A percentile compares a stretch with the other conserved stretches of the same genome.
These are phyloP conservation scores for Collybia nuda DNA, from an alignment of 768 basidiomycete genomes.

Conservation along the genomic window DNA sequence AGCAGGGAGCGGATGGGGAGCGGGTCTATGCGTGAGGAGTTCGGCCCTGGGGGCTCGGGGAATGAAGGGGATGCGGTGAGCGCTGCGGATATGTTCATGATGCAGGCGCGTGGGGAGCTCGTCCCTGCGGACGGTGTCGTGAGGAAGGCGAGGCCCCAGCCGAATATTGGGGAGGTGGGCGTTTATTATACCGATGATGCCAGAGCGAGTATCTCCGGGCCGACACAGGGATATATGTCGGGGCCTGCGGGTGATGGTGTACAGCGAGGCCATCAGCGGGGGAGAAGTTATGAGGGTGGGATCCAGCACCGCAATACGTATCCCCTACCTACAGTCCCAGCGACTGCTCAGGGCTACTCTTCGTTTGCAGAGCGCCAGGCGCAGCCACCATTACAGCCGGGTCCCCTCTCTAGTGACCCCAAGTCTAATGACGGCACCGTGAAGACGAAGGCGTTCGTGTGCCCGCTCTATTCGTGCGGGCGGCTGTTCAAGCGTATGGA, in stretches of 20 bases:
- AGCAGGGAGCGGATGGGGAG: conserved; percentile 18
- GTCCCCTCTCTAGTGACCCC: conserved; percentile 12
- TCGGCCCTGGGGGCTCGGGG: conserved; percentile 21
- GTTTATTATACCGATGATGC: conserved; percentile 29
- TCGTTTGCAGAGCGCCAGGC: conserved; percentile 26
- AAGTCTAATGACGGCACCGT: conserved; percentile 23
- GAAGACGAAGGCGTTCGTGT: conserved; percentile 69
- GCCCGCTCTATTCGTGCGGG: conserved; percentile 83
- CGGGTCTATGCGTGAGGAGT: conserved; percentile 28
- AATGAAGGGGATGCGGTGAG: conserved; percentile 32
- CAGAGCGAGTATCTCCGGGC: conserved; percentile 10
- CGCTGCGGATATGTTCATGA: conserved; percentile 67
- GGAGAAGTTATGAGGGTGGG: conserved; percentile 30
- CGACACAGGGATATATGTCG: conserved; percentile 8
- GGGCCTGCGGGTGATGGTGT: conserved; percentile 7
- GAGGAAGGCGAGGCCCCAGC: conserved; percentile 27
- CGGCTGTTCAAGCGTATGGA: conserved; percentile 90
- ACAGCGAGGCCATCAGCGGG: conserved; percentile 16
- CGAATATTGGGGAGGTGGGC: conserved; percentile 27
- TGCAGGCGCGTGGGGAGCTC: conserved; percentile 60
- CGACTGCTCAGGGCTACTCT: conserved; percentile 18
- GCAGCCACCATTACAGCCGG: conserved; percentile 4
- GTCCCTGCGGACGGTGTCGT: conserved; percentile 30
- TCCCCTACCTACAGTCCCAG: conserved; percentile 11
- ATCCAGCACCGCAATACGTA: conserved; percentile 27